A percentile compares a stretch with the other conserved stretches of the same genome.
These are phyloP conservation scores for Calocybe indica DNA, from an alignment of 768 basidiomycete genomes.

Conservation along the genomic window DNA sequence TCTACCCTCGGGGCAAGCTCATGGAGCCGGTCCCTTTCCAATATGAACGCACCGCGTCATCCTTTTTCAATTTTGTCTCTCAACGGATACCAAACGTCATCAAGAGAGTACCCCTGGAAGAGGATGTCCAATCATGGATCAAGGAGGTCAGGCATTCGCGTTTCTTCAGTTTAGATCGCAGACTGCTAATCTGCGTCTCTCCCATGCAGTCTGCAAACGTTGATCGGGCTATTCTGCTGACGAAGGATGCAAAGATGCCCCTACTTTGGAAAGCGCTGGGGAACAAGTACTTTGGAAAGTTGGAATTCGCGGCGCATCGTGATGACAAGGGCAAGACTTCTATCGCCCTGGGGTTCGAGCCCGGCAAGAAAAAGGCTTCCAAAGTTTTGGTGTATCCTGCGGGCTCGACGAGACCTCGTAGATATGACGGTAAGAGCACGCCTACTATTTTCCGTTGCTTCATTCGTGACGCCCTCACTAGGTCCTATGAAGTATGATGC, in stretches of 20 bases:
- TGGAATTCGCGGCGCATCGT: constrained; percentile 58
- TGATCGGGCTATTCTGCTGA: constrained; percentile 61
- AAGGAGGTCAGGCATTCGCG: constrained; percentile 41
- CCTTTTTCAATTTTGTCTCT: constrained; percentile 72
- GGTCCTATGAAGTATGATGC: constrained; percentile 72
- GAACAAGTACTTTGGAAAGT: constrained; percentile 60
- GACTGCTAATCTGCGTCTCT: no score
- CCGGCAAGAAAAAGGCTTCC: constrained; percentile 49
- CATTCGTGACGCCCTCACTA: constrained; percentile 15
- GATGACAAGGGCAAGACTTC: constrained; percentile 64
- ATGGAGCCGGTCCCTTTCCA: constrained; percentile 62
- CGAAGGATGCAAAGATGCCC: constrained; percentile 72
- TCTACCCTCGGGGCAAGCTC: constrained; percentile 74
- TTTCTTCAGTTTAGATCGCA: no score
- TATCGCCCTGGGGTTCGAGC: neutral
- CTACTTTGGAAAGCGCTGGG: constrained; percentile 76
- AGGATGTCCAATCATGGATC: constrained; percentile 64
- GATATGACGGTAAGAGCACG: constrained; percentile 56
- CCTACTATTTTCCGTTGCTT: neutral
- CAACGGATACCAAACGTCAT: constrained; percentile 69
- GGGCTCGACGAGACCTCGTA: constrained; percentile 47
- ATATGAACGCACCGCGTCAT: constrained; percentile 63
- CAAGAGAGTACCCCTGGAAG: constrained; percentile 47
- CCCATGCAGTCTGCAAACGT: constrained; percentile 20
- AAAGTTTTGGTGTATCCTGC: constrained; percentile 64